phyloP scores from a whole-genome alignment of 805 yeast species.

The Candida ipomoeae region DNA sequence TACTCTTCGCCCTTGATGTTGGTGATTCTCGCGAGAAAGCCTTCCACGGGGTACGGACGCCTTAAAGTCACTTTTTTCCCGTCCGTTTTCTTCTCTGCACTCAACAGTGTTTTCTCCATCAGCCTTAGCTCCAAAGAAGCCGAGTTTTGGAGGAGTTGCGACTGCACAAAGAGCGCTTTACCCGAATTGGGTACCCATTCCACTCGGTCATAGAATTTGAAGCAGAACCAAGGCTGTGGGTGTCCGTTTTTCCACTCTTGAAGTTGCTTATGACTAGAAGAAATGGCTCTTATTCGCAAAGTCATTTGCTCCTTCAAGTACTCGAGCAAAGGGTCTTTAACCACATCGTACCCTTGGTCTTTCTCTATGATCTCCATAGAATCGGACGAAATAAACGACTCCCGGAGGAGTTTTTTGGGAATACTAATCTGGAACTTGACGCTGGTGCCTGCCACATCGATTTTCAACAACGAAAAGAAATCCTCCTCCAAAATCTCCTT shows the following conservation, averaged over 20 bases:
- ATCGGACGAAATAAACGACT: constrained; percentile 8
- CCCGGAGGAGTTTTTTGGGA: constrained; percentile 28
- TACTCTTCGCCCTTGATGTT: constrained; percentile 44
- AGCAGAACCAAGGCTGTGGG: constrained; percentile 45
- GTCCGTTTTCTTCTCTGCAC: constrained; percentile 15
- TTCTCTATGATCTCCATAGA: constrained; percentile 10
- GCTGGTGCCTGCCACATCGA: constrained; percentile 46
- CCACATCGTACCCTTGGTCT: constrained; percentile 24
- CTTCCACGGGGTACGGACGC: constrained; percentile 80
- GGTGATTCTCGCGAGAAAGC: constrained; percentile 61
- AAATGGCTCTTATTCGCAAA: background rate
- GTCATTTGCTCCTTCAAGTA: constrained; percentile 36
- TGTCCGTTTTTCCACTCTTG: constrained; percentile 18
- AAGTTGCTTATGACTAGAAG: background rate
- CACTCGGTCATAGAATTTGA: constrained; percentile 67
- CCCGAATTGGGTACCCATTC: constrained; percentile 44
- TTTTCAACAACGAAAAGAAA: constrained; percentile 23
- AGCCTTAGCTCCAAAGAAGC: constrained; percentile 57
- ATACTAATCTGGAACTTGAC: constrained; percentile 42
- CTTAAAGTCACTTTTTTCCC: constrained; percentile 1
- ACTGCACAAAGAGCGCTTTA: constrained; percentile 25
- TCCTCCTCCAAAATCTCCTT: constrained; percentile 41
- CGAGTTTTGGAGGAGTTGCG: constrained; percentile 34
- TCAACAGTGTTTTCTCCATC: background rate
- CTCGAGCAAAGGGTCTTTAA: constrained; percentile 27